Conservation (phyloP, 1,284 basidiomycete species). For the Malassezia sp. region DNA sequence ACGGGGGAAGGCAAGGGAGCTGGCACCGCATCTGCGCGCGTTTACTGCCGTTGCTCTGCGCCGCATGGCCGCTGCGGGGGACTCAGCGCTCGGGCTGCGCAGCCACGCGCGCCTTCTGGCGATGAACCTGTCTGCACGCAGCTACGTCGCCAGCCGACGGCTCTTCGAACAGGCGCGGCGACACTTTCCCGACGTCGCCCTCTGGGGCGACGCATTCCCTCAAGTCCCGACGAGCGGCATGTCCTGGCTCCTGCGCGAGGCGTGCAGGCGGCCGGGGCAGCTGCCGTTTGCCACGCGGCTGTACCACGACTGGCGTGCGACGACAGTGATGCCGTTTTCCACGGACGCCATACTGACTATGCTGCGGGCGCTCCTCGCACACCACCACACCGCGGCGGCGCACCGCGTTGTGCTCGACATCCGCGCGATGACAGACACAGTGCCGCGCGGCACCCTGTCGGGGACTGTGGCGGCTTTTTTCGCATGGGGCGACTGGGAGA, state of each 20-base stretch:
- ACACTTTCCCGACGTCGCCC: background rate
- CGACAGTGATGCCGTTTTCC: no score
- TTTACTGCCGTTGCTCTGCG: background rate
- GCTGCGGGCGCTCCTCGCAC: constrained; percentile 1
- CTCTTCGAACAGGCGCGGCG: constrained; percentile 7
- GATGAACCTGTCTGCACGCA: background rate
- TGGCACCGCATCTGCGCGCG: background rate
- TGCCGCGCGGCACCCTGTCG: no score
- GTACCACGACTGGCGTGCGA: constrained; percentile 13
- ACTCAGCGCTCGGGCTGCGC: background rate
- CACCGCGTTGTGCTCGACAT: constrained; percentile 8
- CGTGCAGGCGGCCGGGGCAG: background rate
- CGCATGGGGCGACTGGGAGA: no score
- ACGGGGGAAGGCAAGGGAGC: background rate
- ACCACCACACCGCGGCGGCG: constrained; percentile 1
- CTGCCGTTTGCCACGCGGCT: constrained; percentile 10
- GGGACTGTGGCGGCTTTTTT: no score
- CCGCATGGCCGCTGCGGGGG: background rate
- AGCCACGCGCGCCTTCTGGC: constrained; percentile 1
- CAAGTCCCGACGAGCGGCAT: background rate
- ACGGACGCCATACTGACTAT: background rate
- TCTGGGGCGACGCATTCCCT: background rate
- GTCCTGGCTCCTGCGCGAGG: constrained; percentile 3
- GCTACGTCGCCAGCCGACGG: background rate
- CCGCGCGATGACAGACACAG: no score